Percentiles rank a stretch among this genome's conserved stretches.
phyloP scores from a whole-genome alignment of 202 grass and related monocot species.

The Alloteropsis angusta region DNA sequence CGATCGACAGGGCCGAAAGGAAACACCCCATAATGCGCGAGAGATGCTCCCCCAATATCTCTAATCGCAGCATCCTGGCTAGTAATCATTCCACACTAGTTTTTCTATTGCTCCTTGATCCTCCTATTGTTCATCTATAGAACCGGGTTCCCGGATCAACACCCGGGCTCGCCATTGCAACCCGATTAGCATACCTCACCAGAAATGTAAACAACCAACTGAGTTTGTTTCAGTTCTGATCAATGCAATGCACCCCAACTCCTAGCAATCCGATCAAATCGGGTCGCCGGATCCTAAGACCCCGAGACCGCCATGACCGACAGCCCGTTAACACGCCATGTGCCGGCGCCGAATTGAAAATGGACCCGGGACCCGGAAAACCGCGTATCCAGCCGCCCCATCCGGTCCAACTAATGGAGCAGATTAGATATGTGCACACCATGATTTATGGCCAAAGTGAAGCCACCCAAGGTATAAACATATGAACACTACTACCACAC shows the following conservation, averaged over 20 bases:
- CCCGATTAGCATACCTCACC: too few species aligned
- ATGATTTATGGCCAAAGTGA: background rate
- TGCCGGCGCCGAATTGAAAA: conserved; percentile 9
- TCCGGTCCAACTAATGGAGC: background rate
- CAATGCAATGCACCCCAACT: background rate
- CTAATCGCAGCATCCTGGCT: conserved; percentile 14
- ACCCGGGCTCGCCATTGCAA: background rate
- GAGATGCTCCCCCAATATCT: conserved; percentile 24
- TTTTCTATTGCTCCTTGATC: conserved; percentile 22
- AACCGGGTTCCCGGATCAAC: background rate
- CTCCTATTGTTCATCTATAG: background rate
- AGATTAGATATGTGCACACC: background rate
- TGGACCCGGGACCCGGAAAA: conserved; percentile 9
- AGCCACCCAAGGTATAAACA: background rate
- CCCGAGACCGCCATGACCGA: background rate
- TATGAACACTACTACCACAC: background rate
- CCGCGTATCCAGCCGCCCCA: conserved; percentile 17
- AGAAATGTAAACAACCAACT: background rate
- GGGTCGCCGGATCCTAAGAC: background rate
- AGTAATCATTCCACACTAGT: conserved; percentile 21
- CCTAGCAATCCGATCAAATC: background rate
- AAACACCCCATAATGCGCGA: conserved; percentile 13
- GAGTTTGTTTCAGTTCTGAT: background rate
- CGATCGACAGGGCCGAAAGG: conserved; percentile 28
- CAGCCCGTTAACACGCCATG: conserved; percentile 23